These are phyloP conservation scores for Malus orientalis DNA, from an alignment of 306 rosid genomes.

Conservation along the genomic window DNA sequence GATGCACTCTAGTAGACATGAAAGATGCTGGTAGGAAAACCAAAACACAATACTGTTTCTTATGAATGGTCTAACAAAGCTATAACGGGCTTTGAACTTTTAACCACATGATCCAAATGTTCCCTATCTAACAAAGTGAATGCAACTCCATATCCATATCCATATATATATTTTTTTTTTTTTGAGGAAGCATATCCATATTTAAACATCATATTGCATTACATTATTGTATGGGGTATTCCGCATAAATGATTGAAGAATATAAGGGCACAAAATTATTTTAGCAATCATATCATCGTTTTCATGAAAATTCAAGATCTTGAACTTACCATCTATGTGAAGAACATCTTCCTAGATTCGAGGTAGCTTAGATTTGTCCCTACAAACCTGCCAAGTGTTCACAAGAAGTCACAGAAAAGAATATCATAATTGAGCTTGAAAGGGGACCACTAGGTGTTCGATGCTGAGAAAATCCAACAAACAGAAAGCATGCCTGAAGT, in stretches of 20 bases:
- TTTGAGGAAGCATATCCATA: too few relatives aligned
- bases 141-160: neutral
- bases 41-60: neutral
- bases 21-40: neutral
- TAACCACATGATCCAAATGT: neutral
- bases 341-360: too few relatives aligned
- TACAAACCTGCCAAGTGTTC: too few relatives aligned
- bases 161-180: neutral
- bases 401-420: too few relatives aligned
- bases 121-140: neutral
- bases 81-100: neutral
- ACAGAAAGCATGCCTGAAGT: constrained; percentile 54
- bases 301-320: neutral
- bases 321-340: too few relatives aligned
- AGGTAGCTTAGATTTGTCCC: too few relatives aligned
- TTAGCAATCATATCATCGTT: neutral
- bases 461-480: neutral
- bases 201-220: neutral
- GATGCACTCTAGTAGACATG: neutral
- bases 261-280: neutral
- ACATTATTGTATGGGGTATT: neutral
- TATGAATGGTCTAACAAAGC: neutral
- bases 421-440: too few relatives aligned
- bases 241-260: neutral
- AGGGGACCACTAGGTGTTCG: too few relatives aligned